Conservation (phyloP, 2,329 filamentous ascomycete species). For the Penicillium griseofulvum region DNA sequence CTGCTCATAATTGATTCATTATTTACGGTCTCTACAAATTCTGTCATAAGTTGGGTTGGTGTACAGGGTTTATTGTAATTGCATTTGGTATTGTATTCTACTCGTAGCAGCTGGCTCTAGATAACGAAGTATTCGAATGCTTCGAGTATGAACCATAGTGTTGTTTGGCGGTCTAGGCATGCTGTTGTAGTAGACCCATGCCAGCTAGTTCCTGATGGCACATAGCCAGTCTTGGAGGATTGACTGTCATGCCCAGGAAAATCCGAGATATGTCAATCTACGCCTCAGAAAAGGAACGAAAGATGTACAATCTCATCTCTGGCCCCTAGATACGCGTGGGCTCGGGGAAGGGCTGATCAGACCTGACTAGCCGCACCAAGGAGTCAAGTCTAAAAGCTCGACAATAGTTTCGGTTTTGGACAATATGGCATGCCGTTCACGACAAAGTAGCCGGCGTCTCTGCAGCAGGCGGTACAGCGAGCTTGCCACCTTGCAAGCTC, state of each 20-base stretch:
- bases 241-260: neutral
- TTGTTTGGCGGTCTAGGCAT: neutral
- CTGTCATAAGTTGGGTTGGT: neutral
- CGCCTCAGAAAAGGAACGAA: neutral
- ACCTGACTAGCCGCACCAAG: neutral
- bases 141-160: neutral
- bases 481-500: conserved; percentile 26
- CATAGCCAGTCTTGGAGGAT: neutral
- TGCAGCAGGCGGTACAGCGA: conserved; percentile 2
- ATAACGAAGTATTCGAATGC: neutral
- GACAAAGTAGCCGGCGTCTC: neutral
- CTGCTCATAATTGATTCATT: conserved; percentile 11
- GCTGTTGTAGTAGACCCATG: neutral
- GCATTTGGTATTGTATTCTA: neutral
- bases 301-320: neutral
- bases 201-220: neutral
- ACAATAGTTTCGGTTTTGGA: neutral
- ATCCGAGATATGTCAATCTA: neutral
- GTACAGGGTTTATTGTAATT: neutral
- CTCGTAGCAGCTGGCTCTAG: neutral
- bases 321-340: neutral
- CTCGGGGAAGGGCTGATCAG: neutral
- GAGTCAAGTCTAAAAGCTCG: neutral
- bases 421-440: neutral
- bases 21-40: neutral